These are phyloP conservation scores for Beauveria scarabaeidicola DNA, from an alignment of 2,329 filamentous ascomycete genomes.

Conservation along the genomic window DNA sequence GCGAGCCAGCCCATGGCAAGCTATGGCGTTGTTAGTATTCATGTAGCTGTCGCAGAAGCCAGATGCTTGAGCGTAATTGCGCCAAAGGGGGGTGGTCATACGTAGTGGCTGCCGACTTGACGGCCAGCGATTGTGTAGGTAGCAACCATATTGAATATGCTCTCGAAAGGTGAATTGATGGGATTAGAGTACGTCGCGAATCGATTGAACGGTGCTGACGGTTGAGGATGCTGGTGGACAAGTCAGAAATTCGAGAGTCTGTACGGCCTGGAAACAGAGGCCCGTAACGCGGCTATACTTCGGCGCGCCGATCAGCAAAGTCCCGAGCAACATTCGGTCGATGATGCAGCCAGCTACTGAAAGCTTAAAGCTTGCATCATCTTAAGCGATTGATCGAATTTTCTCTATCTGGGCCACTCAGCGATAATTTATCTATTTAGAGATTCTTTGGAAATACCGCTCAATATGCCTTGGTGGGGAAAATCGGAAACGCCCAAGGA, in stretches of 20 bases:
- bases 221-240: conserved; percentile 9
- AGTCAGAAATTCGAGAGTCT: conserved; percentile 12
- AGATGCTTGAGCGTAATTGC: neutral
- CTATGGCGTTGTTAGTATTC: conserved; percentile 26
- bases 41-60: conserved; percentile 7
- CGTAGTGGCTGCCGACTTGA: conserved; percentile 54
- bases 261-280: conserved; percentile 28
- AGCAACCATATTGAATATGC: conserved; percentile 25
- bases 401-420: neutral
- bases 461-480: conserved; percentile 35
- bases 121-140: conserved; percentile 49
- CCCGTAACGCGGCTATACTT: conserved; percentile 13
- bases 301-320: neutral
- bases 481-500: conserved; percentile 26
- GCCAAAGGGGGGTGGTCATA: conserved; percentile 26
- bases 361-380: neutral
- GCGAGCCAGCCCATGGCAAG: conserved; percentile 50
- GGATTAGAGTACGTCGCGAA: conserved; percentile 17
- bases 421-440: neutral
- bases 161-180: conserved; percentile 19
- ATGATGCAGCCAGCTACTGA: neutral
- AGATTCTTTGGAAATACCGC: neutral
- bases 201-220: conserved; percentile 9
- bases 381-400: neutral
- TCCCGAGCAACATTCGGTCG: neutral